Evolutionary conservation across 176 grass and related monocot genomes (phyloP).

Genomic region (Areca catechu): DNA sequence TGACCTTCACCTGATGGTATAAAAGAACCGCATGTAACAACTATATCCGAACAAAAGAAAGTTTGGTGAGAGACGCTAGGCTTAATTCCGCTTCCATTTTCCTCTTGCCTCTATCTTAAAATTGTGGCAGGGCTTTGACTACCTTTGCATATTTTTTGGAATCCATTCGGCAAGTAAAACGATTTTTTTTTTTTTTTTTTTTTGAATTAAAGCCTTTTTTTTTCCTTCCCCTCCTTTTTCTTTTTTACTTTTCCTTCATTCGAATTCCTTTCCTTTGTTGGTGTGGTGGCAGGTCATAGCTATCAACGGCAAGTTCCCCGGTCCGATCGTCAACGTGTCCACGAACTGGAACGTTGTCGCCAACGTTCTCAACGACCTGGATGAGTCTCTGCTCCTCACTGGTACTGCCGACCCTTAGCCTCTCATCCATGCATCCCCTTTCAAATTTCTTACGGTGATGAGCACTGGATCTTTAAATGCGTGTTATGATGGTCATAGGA

Average conservation of each 20-base stretch:
- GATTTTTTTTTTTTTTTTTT: too few relatives aligned
- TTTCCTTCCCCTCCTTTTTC: not conserved
- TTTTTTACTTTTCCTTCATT: not conserved
- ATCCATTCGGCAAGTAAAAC: too few relatives aligned
- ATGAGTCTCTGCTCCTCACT: constrained; percentile 20
- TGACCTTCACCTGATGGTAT: too few relatives aligned
- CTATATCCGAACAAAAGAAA: too few relatives aligned
- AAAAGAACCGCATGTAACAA: too few relatives aligned
- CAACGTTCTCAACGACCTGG: constrained; percentile 24
- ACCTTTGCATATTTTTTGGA: too few relatives aligned
- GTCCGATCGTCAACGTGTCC: constrained; percentile 17
- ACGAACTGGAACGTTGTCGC: constrained; percentile 27
- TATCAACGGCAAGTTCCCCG: constrained; percentile 17
- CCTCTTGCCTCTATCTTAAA: too few relatives aligned
- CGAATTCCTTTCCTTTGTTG: not conserved
- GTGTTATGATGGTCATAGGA: not conserved
- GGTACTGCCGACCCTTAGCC: not conserved
- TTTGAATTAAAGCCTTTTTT: not conserved
- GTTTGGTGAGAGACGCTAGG: too few relatives aligned
- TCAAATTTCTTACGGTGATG: not conserved
- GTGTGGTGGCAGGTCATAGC: constrained; percentile 15
- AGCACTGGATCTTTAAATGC: not conserved
- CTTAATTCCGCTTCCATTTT: too few relatives aligned
- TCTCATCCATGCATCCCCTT: not conserved
- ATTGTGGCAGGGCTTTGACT: too few relatives aligned